These are phyloP conservation scores for Penicillium rolfsii DNA, from an alignment of 2,329 filamentous ascomycete species.

Conservation along the genomic window DNA sequence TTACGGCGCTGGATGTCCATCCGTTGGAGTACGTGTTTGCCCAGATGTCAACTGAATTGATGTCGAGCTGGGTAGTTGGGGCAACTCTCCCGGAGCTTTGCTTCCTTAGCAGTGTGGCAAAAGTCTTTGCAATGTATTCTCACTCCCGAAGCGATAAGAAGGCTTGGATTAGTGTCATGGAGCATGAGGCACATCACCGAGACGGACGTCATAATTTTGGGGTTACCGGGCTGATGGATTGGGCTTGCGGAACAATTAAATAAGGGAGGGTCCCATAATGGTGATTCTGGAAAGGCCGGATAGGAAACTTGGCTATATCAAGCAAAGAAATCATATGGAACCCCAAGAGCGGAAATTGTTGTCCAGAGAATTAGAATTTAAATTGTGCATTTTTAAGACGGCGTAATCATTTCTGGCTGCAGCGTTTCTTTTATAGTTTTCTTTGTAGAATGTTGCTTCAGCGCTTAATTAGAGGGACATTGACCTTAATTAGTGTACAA, in stretches of 20 bases:
- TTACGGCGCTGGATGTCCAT: not conserved
- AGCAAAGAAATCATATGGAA: not conserved
- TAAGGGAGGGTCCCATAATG: not conserved
- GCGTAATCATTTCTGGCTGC: not conserved
- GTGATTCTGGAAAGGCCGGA: not conserved
- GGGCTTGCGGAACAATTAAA: not conserved
- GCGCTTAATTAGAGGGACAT: too few species aligned
- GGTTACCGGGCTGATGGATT: not conserved
- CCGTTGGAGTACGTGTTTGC: not conserved
- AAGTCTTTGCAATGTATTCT: slow-evolving; percentile 2
- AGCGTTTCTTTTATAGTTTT: too few species aligned
- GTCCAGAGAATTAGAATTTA: not conserved
- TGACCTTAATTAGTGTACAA: too few species aligned
- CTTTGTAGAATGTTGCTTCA: too few species aligned
- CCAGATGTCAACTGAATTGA: slow-evolving; percentile 1
- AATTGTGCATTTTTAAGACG: not conserved
- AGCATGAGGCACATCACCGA: slow-evolving; percentile 1
- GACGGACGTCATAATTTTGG: slow-evolving; percentile 3
- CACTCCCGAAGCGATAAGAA: not conserved
- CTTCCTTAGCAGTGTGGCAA: not conserved
- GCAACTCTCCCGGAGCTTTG: slow-evolving; percentile 1
- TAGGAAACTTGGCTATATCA: not conserved
- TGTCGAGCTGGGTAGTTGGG: slow-evolving; percentile 1
- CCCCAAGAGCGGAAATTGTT: not conserved
- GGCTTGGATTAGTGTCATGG: slow-evolving; percentile 2